A percentile compares a stretch with the other conserved stretches of the same genome.
These are phyloP conservation scores for Colletotrichum liriopes DNA, from an alignment of 2,329 filamentous ascomycete species.

Conservation along the genomic window DNA sequence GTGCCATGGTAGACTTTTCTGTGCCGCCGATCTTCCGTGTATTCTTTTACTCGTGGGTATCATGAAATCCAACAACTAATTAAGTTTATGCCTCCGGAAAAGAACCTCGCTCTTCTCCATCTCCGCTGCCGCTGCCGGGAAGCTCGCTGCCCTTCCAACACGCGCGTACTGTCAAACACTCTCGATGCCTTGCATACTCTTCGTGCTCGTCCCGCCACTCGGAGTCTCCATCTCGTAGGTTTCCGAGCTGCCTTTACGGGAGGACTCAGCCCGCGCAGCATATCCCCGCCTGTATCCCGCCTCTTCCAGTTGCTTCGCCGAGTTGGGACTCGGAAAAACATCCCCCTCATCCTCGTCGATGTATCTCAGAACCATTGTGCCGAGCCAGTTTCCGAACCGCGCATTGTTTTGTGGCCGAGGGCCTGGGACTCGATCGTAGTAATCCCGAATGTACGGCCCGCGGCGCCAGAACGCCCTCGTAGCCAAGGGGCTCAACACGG, in stretches of 20 bases:
- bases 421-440: constrained; percentile 21
- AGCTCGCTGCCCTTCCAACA: not conserved
- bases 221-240: constrained; percentile 14
- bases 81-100: not conserved
- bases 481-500: constrained; percentile 43
- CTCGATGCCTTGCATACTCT: constrained; percentile 8
- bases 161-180: not conserved
- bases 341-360: constrained; percentile 28
- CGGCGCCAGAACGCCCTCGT: constrained; percentile 42
- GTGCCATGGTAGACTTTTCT: not conserved
- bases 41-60: not conserved
- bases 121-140: constrained; percentile 3
- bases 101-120: not conserved
- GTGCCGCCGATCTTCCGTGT: not conserved
- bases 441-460: constrained; percentile 36
- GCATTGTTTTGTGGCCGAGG: constrained; percentile 17
- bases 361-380: constrained; percentile 30
- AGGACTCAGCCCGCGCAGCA: not conserved
- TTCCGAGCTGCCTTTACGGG: not conserved
- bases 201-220: constrained; percentile 25
- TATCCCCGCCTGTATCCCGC: not conserved
- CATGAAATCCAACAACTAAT: not conserved
- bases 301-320: constrained; percentile 11
- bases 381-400: constrained; percentile 29
- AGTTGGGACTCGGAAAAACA: not conserved